Base-by-base conservation (phyloP, 2,329 filamentous ascomycete genomes). In the Cryphonectria carpinicola region DNA sequence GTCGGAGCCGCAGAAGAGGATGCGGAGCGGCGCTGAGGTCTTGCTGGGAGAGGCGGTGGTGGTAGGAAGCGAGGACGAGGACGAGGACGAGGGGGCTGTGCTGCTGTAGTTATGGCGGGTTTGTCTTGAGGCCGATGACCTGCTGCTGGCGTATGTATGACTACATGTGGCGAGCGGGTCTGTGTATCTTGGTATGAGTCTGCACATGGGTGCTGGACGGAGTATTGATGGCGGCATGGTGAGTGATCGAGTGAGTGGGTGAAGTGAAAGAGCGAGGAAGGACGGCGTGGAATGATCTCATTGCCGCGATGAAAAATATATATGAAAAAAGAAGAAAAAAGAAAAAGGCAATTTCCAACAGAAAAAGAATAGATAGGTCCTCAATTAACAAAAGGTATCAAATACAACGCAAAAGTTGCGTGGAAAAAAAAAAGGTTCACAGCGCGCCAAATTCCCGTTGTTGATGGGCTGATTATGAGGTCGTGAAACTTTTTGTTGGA, bases 1-100 rank as follows among this genome's bases (percentile, higher is more conserved):
- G 80, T 99, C 96, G 3, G 95, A 96, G 73, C 96, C 96, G 81
- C 95, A 98, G 82, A 98, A 99, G 4, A 99, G 87, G 68, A 99
- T 94, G 46, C 90, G 87, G 43, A 99, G 84, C 3, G 93, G 92
- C 5, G 89, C 85, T 0, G 85, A 83, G 22, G 72, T 25, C 54
- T 66, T 72, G 64, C 58, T 49, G 62, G 37, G 3, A 41, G n/a
- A 37, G 17, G 28, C 28, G 28, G 22, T 32, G 54, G 13, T 54
- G 41, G 65, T 32, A n/a, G 37, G 37, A 39, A 7, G 32, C 32
- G 67, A 63, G 28, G 25, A 43, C 41, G 10, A 63, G 65, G 66
- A 46, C 37, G 32, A 41, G 25, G 67, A 37, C 37, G 37, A 37
- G 19, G 19, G 19, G 7, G 49, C 19, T 14, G 58, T 52, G 1